These are phyloP conservation scores for Plantago major DNA, from an alignment of 257 asterid species.

Conservation along the genomic window DNA sequence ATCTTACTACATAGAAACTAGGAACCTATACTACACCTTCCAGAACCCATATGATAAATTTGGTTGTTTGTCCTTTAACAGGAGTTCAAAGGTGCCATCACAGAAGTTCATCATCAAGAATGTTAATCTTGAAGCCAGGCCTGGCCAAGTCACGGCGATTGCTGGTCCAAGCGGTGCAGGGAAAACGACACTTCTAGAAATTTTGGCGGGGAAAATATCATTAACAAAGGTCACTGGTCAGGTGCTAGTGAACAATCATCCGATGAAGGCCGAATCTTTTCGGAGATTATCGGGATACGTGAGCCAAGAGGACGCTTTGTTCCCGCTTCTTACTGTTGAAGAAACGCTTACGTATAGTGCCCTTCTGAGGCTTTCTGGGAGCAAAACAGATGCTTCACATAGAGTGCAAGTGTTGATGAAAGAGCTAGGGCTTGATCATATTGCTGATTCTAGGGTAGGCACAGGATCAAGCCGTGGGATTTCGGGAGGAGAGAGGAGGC, in stretches of 20 bases:
- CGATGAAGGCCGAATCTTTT: constrained; percentile 31
- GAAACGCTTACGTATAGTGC: constrained; percentile 75
- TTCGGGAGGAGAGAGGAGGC: constrained; percentile 84
- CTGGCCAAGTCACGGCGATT: constrained; percentile 75
- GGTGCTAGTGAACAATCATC: constrained; percentile 45
- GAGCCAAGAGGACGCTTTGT: constrained; percentile 74
- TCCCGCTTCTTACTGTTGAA: constrained; percentile 74
- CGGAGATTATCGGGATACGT: constrained; percentile 61
- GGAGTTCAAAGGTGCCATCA: constrained; percentile 21
- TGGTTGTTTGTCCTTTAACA: constrained; percentile 21
- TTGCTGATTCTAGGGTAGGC: constrained; percentile 51
- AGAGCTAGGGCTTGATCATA: constrained; percentile 66
- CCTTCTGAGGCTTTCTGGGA: constrained; percentile 53
- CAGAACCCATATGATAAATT: constrained; percentile 23
- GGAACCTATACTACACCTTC: constrained; percentile 43
- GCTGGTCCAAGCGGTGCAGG: constrained; percentile 98
- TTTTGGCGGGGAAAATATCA: constrained; percentile 63
- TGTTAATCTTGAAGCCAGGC: constrained; percentile 55
- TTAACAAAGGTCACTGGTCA: constrained; percentile 45
- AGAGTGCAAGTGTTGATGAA: constrained; percentile 48
- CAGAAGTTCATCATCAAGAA: constrained; percentile 43
- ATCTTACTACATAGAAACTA: constrained; percentile 47
- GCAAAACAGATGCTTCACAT: constrained; percentile 25
- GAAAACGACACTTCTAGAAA: constrained; percentile 68
- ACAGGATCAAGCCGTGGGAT: constrained; percentile 52